Evolutionary conservation across 2,329 filamentous ascomycete genomes (phyloP).

Genomic region (Erysiphe neolycopersici): DNA sequence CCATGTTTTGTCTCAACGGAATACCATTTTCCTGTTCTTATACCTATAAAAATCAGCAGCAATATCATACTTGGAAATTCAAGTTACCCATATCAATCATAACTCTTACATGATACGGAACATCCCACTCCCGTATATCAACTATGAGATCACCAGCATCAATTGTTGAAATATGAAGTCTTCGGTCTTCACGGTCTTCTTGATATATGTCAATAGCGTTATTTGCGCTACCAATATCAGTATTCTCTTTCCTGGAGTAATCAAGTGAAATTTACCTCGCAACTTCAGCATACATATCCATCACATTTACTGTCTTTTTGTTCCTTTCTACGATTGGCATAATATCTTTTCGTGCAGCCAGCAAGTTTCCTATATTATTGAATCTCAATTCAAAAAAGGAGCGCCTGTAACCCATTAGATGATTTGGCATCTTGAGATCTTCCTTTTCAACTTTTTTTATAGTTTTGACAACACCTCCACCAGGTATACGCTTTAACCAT

Average conservation of each 20-base stretch:
- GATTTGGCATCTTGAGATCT: constrained; percentile 84
- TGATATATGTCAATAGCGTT: constrained; percentile 90
- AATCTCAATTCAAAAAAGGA: constrained; percentile 75
- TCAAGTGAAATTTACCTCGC: constrained; percentile 34
- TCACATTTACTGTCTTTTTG: constrained; percentile 81
- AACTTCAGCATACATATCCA: constrained; percentile 96
- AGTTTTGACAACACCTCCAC: constrained; percentile 57
- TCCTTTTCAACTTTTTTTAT: constrained; percentile 67
- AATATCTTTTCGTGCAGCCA: constrained; percentile 62
- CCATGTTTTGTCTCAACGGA: constrained; percentile 86
- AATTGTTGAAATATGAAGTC: constrained; percentile 44
- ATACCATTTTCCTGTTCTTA: constrained; percentile 93
- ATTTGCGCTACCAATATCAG: constrained; percentile 28
- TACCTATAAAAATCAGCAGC: constrained; percentile 30
- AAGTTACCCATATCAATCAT: constrained; percentile 66
- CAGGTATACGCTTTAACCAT: constrained; percentile 56
- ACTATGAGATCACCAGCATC: constrained; percentile 94
- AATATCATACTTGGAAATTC: neutral
- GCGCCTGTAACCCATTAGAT: constrained; percentile 69
- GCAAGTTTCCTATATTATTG: constrained; percentile 59
- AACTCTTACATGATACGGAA: constrained; percentile 96
- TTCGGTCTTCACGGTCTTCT: constrained; percentile 53
- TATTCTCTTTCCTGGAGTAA: neutral
- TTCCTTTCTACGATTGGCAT: constrained; percentile 89
- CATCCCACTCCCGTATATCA: constrained; percentile 97